Evolutionary conservation across 371 early-diverging fungal species (phyloP), one percentile per base, ranked within the genome.

Genomic region (Conidiobolus incongruus): DNA sequence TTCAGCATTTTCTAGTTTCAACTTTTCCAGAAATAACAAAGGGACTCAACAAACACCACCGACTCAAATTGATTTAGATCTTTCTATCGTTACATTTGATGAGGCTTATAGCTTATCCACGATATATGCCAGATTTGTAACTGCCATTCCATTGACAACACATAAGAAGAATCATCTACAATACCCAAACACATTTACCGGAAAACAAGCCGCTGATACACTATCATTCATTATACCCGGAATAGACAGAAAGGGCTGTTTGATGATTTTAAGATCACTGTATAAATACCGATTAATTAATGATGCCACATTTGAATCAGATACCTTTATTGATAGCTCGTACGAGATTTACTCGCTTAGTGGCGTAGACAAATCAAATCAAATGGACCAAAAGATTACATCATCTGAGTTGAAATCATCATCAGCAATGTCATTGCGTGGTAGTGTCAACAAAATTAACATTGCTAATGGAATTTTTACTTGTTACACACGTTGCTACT

Each of bases 201-300:
- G 89, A 30, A 62, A 66, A 45, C 80, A 83, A 17, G 87, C 81
- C 11, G 85, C 89, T 45, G 81, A 81, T 48, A 72, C 69, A 45
- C 52, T 86, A 23, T 61, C 63, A 1, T 56, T 49, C 7, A 68
- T 88, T 23, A 79, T 86, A 52, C 66, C 72, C 47, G 76, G 86
- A 0, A 71, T 65, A 2, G 89, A 91, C 52, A 70, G 92, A 37
- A 85, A 88, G 45, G 51, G 87, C 39, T 81, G 87, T 1, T 54
- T 89, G 3, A 58, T 83, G 1, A 55, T 85, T 8, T 90, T 90
- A 2, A 68, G 90, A n/a, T 75, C 85, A 7, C 54, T 91, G 49
- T 88, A 82, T 52, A 66, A 78, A 8, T 90, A 91, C 54, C 70
- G 66, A 38, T 74, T 88, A 48, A 84, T 91, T 52, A 81, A 85